Percentiles rank a stretch among this genome's conserved stretches.
Evolutionary conservation across 225 moss, liverwort and hornwort species (phyloP).

Genomic region (Sphagnum tenellum): DNA sequence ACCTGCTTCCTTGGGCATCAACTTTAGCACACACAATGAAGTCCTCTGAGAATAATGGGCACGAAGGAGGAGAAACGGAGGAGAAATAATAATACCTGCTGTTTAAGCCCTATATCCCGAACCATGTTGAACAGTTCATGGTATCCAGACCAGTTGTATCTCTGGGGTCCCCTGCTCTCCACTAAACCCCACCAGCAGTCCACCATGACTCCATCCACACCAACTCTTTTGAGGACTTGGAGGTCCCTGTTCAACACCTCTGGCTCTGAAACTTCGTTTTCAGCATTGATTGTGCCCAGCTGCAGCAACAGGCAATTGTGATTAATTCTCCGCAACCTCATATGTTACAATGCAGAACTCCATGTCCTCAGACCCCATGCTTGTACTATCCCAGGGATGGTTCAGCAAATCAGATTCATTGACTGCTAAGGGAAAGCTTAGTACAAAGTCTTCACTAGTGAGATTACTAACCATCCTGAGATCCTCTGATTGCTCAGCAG

Average conservation of each 20-base stretch:
- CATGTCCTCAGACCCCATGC: no score
- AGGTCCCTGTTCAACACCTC: slow-evolving; percentile 45
- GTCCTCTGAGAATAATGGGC: no score
- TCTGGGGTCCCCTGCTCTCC: slow-evolving; percentile 46
- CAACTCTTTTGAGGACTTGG: slow-evolving; percentile 40
- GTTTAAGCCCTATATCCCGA: slow-evolving; percentile 47
- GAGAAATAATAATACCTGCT: slow-evolving; percentile 33
- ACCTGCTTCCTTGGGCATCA: no score
- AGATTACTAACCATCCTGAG: no score
- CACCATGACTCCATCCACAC: slow-evolving; percentile 73
- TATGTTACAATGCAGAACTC: no score
- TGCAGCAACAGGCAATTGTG: slow-evolving; percentile 12
- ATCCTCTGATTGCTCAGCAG: no score
- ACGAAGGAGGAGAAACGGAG: neutral
- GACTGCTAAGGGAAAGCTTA: no score
- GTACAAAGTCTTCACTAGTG: no score
- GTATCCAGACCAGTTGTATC: slow-evolving; percentile 62
- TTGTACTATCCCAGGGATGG: no score
- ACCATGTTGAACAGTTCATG: slow-evolving; percentile 37
- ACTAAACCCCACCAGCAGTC: slow-evolving; percentile 79
- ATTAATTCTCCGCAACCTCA: no score
- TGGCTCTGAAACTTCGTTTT: slow-evolving; percentile 42
- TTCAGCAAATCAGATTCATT: no score
- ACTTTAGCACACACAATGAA: no score
- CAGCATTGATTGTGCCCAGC: slow-evolving; percentile 52